Evolutionary conservation across 2,329 filamentous ascomycete species (phyloP).

Genomic region (Colletotrichum karsti): DNA sequence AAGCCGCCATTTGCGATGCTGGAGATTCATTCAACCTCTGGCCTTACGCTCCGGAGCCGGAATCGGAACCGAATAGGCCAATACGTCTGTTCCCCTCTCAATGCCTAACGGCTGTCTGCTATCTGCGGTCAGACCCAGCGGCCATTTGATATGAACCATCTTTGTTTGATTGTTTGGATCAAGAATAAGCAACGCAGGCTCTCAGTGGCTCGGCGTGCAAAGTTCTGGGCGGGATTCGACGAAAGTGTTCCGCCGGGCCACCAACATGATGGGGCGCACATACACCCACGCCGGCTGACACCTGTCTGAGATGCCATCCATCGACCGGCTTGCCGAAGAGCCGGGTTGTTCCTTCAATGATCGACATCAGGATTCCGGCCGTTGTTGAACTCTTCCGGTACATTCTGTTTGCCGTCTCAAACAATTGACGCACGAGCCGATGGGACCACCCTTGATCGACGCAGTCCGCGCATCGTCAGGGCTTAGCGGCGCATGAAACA

Average conservation of each 20-base stretch:
- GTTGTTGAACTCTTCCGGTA: background rate
- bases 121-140: background rate
- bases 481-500: constrained; percentile 23
- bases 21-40: background rate
- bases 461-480: background rate
- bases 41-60: background rate
- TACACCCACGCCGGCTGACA: background rate
- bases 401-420: constrained; percentile 19
- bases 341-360: background rate
- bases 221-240: background rate
- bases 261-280: background rate
- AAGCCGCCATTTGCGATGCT: background rate
- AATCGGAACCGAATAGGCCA: constrained; percentile 2
- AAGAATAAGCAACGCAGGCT: background rate
- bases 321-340: constrained; percentile 6
- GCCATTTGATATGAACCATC: background rate
- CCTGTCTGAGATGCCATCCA: constrained; percentile 17
- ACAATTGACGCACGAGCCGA: constrained; percentile 19
- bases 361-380: background rate
- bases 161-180: background rate
- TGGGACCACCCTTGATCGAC: background rate
- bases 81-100: background rate
- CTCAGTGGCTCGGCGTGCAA: background rate
- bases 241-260: background rate
- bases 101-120: background rate